These are phyloP conservation scores for Benincasa hispida DNA, from an alignment of 306 rosid species.

Conservation along the genomic window DNA sequence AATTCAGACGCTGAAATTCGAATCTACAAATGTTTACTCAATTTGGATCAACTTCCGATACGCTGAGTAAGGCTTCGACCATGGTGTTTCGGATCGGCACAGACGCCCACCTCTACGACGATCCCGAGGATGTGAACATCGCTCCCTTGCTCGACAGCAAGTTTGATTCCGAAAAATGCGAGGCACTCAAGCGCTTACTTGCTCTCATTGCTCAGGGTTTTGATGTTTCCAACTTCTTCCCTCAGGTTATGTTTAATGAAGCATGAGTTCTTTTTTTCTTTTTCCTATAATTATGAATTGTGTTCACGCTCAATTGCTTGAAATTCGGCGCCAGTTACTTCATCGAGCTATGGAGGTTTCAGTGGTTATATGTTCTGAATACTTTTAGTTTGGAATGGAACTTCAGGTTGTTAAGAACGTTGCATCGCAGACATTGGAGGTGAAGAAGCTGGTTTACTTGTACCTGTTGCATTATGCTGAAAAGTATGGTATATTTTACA, in stretches of 20 bases:
- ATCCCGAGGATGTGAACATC: constrained; percentile 83
- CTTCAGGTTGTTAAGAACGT: constrained; percentile 91
- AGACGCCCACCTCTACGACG: constrained; percentile 99
- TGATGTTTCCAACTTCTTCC: constrained; percentile 90
- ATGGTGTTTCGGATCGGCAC: constrained; percentile 90
- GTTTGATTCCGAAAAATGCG: constrained; percentile 90
- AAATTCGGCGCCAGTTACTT: neutral
- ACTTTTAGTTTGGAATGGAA: constrained; percentile 12
- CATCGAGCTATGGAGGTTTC: neutral
- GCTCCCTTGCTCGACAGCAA: constrained; percentile 77
- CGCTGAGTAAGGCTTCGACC: constrained; percentile 90
- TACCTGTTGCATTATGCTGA: constrained; percentile 95
- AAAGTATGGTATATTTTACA: constrained; percentile 40
- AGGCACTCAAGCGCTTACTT: constrained; percentile 90
- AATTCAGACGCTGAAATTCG: neutral
- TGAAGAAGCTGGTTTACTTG: constrained; percentile 91
- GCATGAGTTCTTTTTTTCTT: too few species aligned
- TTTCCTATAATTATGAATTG: neutral
- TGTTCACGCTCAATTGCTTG: neutral
- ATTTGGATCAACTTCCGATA: constrained; percentile 85
- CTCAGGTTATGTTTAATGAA: constrained; percentile 39
- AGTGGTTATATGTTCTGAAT: neutral
- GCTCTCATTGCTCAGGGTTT: constrained; percentile 97
- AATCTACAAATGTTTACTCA: constrained; percentile 51
- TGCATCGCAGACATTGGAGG: constrained; percentile 78